phyloP scores from a whole-genome alignment of 2,329 filamentous ascomycete species.

The Purpureocillium lavendulum region DNA sequence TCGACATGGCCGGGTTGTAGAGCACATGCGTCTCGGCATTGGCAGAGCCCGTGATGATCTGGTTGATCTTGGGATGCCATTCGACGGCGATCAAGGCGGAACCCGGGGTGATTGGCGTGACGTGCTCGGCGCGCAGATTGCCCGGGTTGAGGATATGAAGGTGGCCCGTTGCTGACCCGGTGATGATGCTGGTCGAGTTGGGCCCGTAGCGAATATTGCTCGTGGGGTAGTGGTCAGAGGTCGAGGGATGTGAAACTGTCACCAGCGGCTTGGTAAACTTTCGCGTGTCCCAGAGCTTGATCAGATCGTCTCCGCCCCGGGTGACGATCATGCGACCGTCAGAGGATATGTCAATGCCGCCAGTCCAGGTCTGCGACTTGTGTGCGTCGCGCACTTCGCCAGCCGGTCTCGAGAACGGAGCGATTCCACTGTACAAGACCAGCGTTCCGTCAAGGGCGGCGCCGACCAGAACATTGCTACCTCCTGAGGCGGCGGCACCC shows the following conservation, averaged over 20 bases:
- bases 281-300: constrained; percentile 94
- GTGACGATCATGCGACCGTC: constrained; percentile 90
- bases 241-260: constrained; percentile 69
- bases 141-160: constrained; percentile 91
- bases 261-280: constrained; percentile 91
- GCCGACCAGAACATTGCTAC: constrained; percentile 68
- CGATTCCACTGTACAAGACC: constrained; percentile 86
- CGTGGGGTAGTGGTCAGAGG: constrained; percentile 73
- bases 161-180: constrained; percentile 76
- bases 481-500: constrained; percentile 69
- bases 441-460: constrained; percentile 84
- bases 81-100: constrained; percentile 74
- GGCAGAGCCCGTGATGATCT: constrained; percentile 88
- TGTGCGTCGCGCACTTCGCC: constrained; percentile 84
- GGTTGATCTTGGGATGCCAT: constrained; percentile 94
- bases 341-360: constrained; percentile 80
- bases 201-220: constrained; percentile 88
- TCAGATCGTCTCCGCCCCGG: constrained; percentile 79
- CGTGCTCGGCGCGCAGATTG: constrained; percentile 74
- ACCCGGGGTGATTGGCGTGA: constrained; percentile 82
- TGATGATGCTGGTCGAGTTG: constrained; percentile 74
- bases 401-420: constrained; percentile 72
- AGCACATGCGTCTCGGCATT: constrained; percentile 86
- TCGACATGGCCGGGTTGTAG: constrained; percentile 80
- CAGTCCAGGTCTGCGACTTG: constrained; percentile 76